These are phyloP conservation scores for Achlya hypogyna DNA, from an alignment of 352 stramenopile species.

Conservation along the genomic window DNA sequence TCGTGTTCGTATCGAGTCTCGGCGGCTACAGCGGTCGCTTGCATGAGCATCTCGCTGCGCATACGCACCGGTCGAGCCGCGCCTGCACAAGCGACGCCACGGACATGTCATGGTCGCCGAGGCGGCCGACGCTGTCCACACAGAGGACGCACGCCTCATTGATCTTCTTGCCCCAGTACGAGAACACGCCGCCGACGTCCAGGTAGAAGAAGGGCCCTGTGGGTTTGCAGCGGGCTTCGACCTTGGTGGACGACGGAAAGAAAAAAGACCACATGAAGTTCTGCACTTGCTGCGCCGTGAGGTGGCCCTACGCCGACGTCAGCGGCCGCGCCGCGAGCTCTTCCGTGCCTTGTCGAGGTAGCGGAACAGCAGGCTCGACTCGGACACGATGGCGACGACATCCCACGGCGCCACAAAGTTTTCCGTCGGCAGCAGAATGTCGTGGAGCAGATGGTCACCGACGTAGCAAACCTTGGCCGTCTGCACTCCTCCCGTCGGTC, in stretches of 20 bases:
- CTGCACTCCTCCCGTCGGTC: background rate
- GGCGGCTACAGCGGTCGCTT: background rate
- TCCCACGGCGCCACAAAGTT: conserved; percentile 32
- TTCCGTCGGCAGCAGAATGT: conserved; percentile 30
- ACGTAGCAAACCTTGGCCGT: conserved; percentile 35
- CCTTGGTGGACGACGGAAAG: background rate
- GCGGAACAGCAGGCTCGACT: conserved; percentile 36
- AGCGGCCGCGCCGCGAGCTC: background rate
- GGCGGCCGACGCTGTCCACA: conserved; percentile 33
- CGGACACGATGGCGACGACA: conserved; percentile 37
- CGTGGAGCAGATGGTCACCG: conserved; percentile 41
- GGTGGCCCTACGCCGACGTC: background rate
- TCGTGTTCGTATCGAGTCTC: background rate
- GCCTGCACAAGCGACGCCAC: background rate
- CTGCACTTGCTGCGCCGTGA: conserved; percentile 10
- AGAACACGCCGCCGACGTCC: conserved; percentile 29
- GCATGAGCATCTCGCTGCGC: background rate
- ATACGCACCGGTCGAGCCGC: background rate
- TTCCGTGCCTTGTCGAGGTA: conserved; percentile 26
- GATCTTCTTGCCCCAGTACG: conserved; percentile 40
- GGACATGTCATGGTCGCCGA: conserved; percentile 25
- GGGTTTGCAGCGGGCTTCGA: background rate
- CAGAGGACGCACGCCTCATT: conserved; percentile 29
- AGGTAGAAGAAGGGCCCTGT: conserved; percentile 41
- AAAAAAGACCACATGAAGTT: background rate